Conservation (phyloP, 2,329 filamentous ascomycete genomes). For the Pleomassaria siparia region DNA sequence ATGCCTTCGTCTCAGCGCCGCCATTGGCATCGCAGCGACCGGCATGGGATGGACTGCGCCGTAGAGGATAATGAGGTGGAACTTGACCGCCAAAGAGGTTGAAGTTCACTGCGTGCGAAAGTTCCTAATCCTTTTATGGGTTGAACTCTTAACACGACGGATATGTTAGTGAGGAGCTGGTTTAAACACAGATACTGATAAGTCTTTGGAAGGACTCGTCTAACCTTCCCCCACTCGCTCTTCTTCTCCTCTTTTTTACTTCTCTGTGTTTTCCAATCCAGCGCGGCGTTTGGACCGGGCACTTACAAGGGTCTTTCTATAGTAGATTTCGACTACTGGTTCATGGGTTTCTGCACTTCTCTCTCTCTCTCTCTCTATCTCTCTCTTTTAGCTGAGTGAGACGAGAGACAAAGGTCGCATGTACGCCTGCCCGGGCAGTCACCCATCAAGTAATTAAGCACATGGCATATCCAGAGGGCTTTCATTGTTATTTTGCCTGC, state of each 20-base stretch:
- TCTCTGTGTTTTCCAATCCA: conserved; percentile 1
- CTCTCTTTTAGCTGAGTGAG: background rate
- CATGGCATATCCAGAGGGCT: too few relatives aligned
- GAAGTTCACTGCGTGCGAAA: conserved; percentile 5
- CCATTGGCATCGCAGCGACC: conserved; percentile 25
- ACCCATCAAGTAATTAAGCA: too few relatives aligned
- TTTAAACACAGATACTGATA: background rate
- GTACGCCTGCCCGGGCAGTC: background rate
- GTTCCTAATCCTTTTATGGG: conserved; percentile 7
- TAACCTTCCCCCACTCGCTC: background rate
- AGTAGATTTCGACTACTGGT: background rate
- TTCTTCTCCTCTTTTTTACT: background rate
- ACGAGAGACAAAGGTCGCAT: background rate
- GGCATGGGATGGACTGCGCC: conserved; percentile 40
- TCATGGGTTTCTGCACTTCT: background rate
- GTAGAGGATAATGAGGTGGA: conserved; percentile 35
- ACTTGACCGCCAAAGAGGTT: conserved; percentile 10
- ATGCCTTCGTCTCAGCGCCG: conserved; percentile 27
- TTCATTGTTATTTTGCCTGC: too few relatives aligned
- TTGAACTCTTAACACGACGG: conserved; percentile 6
- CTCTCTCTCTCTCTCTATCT: background rate
- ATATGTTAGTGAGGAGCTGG: conserved; percentile 19
- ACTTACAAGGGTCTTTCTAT: background rate
- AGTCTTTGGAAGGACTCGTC: background rate
- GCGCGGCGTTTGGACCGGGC: background rate